Conservation (phyloP, 306 rosid species). For the Sicyos baderoa region DNA sequence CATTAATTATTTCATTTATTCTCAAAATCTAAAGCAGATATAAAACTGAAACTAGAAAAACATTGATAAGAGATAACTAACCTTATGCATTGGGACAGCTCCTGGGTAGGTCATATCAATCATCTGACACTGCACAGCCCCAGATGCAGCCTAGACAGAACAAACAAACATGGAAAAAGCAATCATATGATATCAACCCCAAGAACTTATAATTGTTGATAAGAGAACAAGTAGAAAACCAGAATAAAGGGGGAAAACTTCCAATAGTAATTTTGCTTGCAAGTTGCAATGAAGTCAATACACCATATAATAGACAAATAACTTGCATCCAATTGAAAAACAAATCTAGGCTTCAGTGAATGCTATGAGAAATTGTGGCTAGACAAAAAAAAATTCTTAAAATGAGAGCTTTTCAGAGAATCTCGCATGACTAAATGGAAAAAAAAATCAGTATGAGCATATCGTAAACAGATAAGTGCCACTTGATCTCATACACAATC, state of each 20-base stretch:
- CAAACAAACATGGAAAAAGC: constrained; percentile 10
- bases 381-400: background rate
- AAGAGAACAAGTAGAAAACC: background rate
- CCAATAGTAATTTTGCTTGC: background rate
- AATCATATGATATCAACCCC: background rate
- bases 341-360: background rate
- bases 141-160: constrained; percentile 81
- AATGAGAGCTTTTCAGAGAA: background rate
- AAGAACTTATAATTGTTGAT: background rate
- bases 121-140: constrained; percentile 96
- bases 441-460: background rate
- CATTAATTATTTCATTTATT: background rate
- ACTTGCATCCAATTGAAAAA: background rate
- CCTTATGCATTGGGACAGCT: constrained; percentile 97
- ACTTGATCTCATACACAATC: background rate
- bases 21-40: constrained; percentile 2
- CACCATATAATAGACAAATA: background rate
- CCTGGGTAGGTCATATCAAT: constrained; percentile 83
- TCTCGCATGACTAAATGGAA: background rate
- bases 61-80: constrained; percentile 25
- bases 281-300: constrained; percentile 6
- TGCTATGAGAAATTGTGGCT: background rate
- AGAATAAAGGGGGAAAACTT: background rate
- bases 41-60: background rate
- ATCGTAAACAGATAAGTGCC: background rate